Conservation (phyloP, 2,329 filamentous ascomycete genomes). For the Phyllachora maydis region DNA sequence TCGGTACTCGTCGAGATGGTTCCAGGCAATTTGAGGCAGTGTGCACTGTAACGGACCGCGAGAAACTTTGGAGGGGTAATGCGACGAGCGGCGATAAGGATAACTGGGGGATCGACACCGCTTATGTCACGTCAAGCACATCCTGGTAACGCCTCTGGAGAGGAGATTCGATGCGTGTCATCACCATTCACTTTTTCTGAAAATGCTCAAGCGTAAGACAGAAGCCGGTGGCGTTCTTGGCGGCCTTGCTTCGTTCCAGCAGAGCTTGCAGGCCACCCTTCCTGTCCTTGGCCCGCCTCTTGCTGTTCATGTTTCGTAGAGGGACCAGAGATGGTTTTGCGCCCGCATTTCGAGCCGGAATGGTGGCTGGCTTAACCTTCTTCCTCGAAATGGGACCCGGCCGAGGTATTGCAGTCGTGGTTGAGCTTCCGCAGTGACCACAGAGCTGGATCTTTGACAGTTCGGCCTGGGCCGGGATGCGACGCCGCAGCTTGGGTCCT, state of each 20-base stretch:
- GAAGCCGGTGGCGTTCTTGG: slow-evolving; percentile 13
- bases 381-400: slow-evolving; percentile 12
- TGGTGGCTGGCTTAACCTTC: slow-evolving; percentile 2
- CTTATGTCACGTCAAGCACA: slow-evolving; percentile 17
- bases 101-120: no score
- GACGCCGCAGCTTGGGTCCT: slow-evolving; percentile 2
- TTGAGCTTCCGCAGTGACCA: slow-evolving; percentile 20
- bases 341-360: slow-evolving; percentile 2
- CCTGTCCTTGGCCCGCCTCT: slow-evolving; percentile 42
- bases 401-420: slow-evolving; percentile 16
- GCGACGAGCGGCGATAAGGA: not conserved
- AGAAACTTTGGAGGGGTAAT: slow-evolving; percentile 16
- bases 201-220: slow-evolving; percentile 34
- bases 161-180: not conserved
- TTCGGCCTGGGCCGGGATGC: slow-evolving; percentile 3
- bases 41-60: no score
- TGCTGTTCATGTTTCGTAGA: slow-evolving; percentile 39
- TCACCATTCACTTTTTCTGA: slow-evolving; percentile 18
- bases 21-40: no score
- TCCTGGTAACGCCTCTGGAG: not conserved
- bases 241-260: slow-evolving; percentile 27
- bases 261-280: slow-evolving; percentile 47
- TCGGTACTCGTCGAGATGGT: no score
- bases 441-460: slow-evolving; percentile 21
- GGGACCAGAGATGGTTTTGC: slow-evolving; percentile 14